Evolutionary conservation across 345 rosid genomes (phyloP), one percentile per base, ranked within the genome.

Genomic region (Stellera chamaejasme): DNA sequence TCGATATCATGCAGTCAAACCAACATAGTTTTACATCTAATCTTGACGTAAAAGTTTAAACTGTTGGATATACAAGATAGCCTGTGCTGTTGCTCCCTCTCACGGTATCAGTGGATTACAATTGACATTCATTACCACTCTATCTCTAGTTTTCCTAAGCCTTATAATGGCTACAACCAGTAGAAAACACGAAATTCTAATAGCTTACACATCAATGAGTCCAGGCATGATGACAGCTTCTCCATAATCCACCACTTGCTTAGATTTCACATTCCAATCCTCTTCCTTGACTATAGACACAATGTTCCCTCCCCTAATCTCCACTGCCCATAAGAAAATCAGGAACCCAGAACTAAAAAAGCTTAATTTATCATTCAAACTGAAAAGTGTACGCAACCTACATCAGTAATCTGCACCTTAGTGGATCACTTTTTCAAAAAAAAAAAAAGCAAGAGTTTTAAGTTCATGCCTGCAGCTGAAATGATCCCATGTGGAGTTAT

Each of bases 151-250:
- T 32, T 8, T 32, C 39, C 39, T 19, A 19, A 53, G n/a, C 3
- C 39, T 28, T 32, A 28, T 13, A 25, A 13, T 6, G 12, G 27
- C 43, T 15, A 12, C 27, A 10, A 13, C 10, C 12, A 23, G 58
- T 7, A 26, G 55, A 46, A 27, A 45, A 42, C 44, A 66, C 13
- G 28, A 58, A 19, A 49, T 50, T 55, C 52, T 5, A 12, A 55
- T 44, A 48, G 69, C 89, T 67, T 77, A 92, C 98, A 85, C 95
- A 60, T 92, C 98, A 67, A 92, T 64, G 70, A 92, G 66, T 55
- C 98, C 98, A 56, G 98, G 98, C 98, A 92, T 86, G 65, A 88
- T 70, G 10, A 92, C 95, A 52, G 96, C 96, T 51, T 92, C 85
- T 32, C 84, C 95, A 66, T 82, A 88, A 55, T 92, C 85, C 54